A percentile compares a stretch with the other conserved stretches of the same genome.
phyloP scores from a whole-genome alignment of 257 asterid genomes.

The Petrea volubilis region DNA sequence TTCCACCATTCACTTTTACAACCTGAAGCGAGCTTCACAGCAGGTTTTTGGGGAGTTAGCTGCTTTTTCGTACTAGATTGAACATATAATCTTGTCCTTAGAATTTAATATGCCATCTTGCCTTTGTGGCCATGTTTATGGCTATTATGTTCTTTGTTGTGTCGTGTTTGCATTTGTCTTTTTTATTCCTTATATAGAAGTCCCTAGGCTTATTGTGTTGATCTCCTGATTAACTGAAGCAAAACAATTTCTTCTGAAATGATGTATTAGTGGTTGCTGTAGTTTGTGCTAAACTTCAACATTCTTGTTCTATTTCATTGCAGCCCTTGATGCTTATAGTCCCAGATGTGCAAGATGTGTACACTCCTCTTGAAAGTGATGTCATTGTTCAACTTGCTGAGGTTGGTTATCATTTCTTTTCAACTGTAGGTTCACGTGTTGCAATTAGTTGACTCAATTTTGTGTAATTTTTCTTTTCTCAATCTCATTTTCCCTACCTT shows the following conservation, averaged over 20 bases:
- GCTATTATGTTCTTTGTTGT: not conserved
- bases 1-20: slow-evolving; percentile 92
- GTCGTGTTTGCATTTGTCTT: slow-evolving; percentile 9
- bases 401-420: slow-evolving; percentile 50
- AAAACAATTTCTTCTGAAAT: slow-evolving; percentile 10
- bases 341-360: slow-evolving; percentile 96
- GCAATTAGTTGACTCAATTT: slow-evolving; percentile 19
- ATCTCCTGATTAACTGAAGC: not conserved
- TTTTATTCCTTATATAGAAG: slow-evolving; percentile 5
- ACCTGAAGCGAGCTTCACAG: slow-evolving; percentile 80
- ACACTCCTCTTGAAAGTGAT: slow-evolving; percentile 94
- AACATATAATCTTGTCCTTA: not conserved
- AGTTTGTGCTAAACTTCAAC: slow-evolving; percentile 22
- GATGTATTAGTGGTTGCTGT: slow-evolving; percentile 8
- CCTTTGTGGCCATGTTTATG: slow-evolving; percentile 4
- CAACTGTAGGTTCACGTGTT: slow-evolving; percentile 13
- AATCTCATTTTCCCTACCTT: not conserved
- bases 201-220: slow-evolving; percentile 7
- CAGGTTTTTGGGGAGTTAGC: slow-evolving; percentile 55
- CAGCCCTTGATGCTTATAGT: slow-evolving; percentile 99
- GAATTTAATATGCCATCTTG: not conserved
- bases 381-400: slow-evolving; percentile 89
- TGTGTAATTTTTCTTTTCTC: not conserved
- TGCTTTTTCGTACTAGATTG: slow-evolving; percentile 5
- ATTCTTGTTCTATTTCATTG: slow-evolving; percentile 33